Conservation (phyloP, 208 protist genomes). For the Acanthamoeba culbertsoni region DNA sequence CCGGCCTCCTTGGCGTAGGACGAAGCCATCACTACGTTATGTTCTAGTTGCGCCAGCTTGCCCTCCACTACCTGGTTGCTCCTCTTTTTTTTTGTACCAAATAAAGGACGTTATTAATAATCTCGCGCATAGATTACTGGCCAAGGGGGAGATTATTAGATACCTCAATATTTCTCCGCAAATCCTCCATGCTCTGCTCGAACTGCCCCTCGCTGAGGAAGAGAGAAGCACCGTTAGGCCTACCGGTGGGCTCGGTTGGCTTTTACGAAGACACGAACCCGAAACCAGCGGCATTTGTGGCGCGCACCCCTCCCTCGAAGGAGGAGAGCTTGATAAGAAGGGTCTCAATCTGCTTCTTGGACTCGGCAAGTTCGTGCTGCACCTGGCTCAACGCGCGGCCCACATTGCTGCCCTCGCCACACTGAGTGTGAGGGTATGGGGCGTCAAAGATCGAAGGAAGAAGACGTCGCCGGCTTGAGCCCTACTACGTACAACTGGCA, state of each 20-base stretch:
- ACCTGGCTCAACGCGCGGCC: constrained; percentile 10
- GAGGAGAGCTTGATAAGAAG: background rate
- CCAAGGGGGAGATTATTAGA: background rate
- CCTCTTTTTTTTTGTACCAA: no score
- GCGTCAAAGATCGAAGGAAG: background rate
- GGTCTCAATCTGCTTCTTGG: background rate
- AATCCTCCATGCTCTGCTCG: background rate
- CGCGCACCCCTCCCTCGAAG: background rate
- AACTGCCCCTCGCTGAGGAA: background rate
- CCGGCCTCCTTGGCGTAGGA: background rate
- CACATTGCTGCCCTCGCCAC: background rate
- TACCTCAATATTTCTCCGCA: background rate
- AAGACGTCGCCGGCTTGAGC: background rate
- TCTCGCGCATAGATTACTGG: background rate
- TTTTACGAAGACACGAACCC: no score
- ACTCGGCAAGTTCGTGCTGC: constrained; percentile 23
- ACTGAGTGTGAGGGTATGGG: background rate
- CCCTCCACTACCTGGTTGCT: background rate
- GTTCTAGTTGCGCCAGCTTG: background rate
- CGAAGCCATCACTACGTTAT: background rate
- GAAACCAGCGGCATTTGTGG: no score
- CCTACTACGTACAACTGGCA: background rate
- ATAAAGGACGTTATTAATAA: no score
- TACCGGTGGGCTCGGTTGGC: no score
- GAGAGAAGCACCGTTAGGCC: background rate